Evolutionary conservation across 2,329 filamentous ascomycete species (phyloP), one percentile per base, ranked within the genome.

Genomic region (Calonectria fujianensis): DNA sequence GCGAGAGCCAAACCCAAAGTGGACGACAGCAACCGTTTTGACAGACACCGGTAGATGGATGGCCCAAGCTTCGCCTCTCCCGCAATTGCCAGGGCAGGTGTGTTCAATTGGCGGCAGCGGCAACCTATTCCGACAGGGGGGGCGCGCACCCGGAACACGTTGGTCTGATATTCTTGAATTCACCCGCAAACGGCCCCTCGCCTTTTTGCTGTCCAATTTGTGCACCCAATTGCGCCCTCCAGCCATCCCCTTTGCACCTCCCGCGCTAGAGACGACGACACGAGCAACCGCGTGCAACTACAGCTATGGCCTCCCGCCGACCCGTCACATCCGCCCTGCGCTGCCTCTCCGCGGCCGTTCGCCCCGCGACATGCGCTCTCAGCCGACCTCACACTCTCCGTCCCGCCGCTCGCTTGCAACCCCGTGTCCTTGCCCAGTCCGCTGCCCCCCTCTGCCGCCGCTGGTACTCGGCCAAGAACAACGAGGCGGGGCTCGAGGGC

Each of bases 241-340:
- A n/a, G 13, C 35, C 35, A 35, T 39, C 16, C 4, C n/a, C 35
- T 39, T 13, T 4, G 11, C n/a, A n/a, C 24, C 57, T 18, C 32
- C 13, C 57, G 24, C 20, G 29, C 35, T 3, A 31, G 9, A 35
- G 4, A 20, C 29, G 7, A 57, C 27, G n/a, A 63, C 13, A 27
- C 24, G 16, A 35, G 39, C 16, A 35, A n/a, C 9, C 18, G n/a
- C 31, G 31, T 32, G 6, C 41, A 24, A 18, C 51, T n/a, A 18
- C 27, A 16, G 69, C 20, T 13, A 81, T 80, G 78, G 75, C 76
- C 32, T 74, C 79, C 37, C 77, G 79, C 41, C 77, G 80, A 41
- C 35, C 71, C 41, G 24, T 80, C 50, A 24, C 74, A 27, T 74
- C 72, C 27, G 75, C 70, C n/a, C 71, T 80, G 35, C 76, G 79